These are phyloP conservation scores for Sarocladium kiliense DNA, from an alignment of 2,329 filamentous ascomycete genomes.

Conservation along the genomic window DNA sequence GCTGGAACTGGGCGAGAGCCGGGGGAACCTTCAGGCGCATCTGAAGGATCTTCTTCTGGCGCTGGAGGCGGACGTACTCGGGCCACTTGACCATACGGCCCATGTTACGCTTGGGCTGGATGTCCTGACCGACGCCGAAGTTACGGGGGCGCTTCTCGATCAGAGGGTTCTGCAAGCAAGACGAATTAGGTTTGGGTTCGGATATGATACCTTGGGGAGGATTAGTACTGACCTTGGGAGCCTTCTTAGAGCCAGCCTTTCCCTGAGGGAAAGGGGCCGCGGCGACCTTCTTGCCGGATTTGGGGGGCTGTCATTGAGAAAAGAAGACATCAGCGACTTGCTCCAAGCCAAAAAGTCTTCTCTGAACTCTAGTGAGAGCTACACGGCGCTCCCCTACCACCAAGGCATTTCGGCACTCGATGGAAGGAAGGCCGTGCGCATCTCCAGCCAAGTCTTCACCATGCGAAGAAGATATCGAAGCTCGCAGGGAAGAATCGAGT, in stretches of 20 bases:
- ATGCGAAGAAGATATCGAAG: constrained; percentile 11
- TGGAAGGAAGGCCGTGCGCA: constrained; percentile 14
- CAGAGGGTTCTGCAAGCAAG: constrained; percentile 78
- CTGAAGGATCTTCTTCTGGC: constrained; percentile 91
- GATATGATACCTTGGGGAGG: background rate
- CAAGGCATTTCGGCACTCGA: constrained; percentile 48
- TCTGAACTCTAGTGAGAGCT: constrained; percentile 89
- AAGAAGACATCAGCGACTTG: constrained; percentile 95
- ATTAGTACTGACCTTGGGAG: constrained; percentile 73
- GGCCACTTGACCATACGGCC: constrained; percentile 99
- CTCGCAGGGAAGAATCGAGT: constrained; percentile 14
- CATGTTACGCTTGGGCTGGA: constrained; percentile 93
- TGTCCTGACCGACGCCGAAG: constrained; percentile 98
- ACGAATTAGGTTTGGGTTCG: background rate
- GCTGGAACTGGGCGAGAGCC: constrained; percentile 95
- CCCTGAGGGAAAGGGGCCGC: constrained; percentile 93
- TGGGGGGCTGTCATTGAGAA: constrained; percentile 99
- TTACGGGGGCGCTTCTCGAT: constrained; percentile 97
- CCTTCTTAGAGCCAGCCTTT: constrained; percentile 92
- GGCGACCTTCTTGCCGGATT: constrained; percentile 96
- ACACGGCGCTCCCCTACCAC: constrained; percentile 21
- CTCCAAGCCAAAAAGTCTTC: constrained; percentile 73
- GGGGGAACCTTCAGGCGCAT: constrained; percentile 98
- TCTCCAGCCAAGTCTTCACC: constrained; percentile 67
- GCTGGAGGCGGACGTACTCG: constrained; percentile 97